Evolutionary conservation across 345 rosid genomes (phyloP).

Genomic region (Eucalyptus sideroxylon): DNA sequence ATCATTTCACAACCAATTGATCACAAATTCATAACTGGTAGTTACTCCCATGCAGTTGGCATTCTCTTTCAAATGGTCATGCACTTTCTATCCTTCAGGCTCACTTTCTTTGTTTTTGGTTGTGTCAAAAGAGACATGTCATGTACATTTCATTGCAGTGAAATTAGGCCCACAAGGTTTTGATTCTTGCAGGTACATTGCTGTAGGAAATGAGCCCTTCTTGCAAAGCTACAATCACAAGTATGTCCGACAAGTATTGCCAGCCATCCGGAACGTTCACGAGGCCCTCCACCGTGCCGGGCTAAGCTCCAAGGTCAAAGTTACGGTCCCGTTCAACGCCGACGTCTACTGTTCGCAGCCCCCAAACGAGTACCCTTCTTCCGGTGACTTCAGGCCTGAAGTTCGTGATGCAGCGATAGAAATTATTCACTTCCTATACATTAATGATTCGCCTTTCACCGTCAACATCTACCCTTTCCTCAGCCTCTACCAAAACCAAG

Average conservation of each 20-base stretch:
- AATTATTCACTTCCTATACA: conserved; percentile 42
- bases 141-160: not conserved
- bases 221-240: conserved; percentile 48
- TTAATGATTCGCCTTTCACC: conserved; percentile 48
- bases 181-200: conserved; percentile 36
- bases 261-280: conserved; percentile 63
- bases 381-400: conserved; percentile 60
- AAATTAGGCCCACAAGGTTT: not conserved
- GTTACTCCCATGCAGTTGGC: not conserved
- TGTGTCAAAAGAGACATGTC: not conserved
- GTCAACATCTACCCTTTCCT: conserved; percentile 82
- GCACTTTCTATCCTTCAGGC: not conserved
- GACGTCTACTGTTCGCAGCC: conserved; percentile 47
- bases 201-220: conserved; percentile 81
- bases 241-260: conserved; percentile 30
- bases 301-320: conserved; percentile 29
- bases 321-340: conserved; percentile 68
- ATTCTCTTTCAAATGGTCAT: not conserved
- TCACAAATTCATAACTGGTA: not conserved
- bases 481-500: conserved; percentile 48
- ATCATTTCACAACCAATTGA: not conserved
- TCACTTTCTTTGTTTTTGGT: not conserved
- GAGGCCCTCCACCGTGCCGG: conserved; percentile 50
- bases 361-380: conserved; percentile 51
- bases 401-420: conserved; percentile 35